Evolutionary conservation across 352 stramenopile genomes (phyloP).

Genomic region (Aphanomyces astaci): DNA sequence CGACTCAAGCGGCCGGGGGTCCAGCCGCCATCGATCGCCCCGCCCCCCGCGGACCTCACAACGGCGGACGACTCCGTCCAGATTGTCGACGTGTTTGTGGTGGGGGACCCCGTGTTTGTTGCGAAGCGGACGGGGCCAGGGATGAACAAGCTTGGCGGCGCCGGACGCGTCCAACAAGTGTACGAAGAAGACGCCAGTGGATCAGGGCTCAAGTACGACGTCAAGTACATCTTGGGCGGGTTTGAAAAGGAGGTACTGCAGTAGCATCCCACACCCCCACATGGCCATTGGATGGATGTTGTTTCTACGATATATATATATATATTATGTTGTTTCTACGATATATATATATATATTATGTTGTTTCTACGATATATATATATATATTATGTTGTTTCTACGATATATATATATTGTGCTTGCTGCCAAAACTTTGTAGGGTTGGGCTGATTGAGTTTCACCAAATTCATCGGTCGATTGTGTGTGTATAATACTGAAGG

Average conservation of each 20-base stretch:
- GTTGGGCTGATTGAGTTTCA: too few relatives aligned
- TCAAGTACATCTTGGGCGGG: conserved; percentile 80
- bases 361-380: too few relatives aligned
- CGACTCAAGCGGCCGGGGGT: conserved; percentile 1
- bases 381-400: too few relatives aligned
- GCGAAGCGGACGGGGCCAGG: conserved; percentile 56
- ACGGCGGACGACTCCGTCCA: background rate
- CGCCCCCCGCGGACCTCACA: background rate
- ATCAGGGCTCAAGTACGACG: conserved; percentile 34
- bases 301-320: too few relatives aligned
- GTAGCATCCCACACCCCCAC: too few relatives aligned
- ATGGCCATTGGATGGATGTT: too few relatives aligned
- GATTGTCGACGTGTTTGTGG: conserved; percentile 30
- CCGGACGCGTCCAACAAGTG: conserved; percentile 36
- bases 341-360: too few relatives aligned
- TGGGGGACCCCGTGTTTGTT: conserved; percentile 68
- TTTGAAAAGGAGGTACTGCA: conserved; percentile 44
- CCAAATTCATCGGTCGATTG: too few relatives aligned
- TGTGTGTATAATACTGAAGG: too few relatives aligned
- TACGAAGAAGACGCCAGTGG: conserved; percentile 47
- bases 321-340: too few relatives aligned
- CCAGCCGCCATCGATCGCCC: background rate
- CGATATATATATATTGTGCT: too few relatives aligned
- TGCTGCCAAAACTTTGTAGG: too few relatives aligned
- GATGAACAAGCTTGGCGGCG: conserved; percentile 72